Evolutionary conservation across 257 asterid genomes (phyloP).

Genomic region (Salvia miltiorrhiza): DNA sequence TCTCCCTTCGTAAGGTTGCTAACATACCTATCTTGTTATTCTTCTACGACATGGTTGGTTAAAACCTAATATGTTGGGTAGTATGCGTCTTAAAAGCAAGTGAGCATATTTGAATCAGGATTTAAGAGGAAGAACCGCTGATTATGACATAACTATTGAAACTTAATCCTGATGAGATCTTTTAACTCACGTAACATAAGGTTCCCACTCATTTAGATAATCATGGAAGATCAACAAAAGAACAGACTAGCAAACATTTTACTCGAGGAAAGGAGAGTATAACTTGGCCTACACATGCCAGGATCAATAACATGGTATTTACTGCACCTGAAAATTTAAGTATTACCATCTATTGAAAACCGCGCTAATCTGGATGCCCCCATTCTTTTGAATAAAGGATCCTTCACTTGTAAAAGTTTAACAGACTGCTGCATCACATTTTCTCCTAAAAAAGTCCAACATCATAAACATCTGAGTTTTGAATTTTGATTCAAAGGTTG

Average conservation of each 20-base stretch:
- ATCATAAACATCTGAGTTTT: slow-evolving; percentile 13
- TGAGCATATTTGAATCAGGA: slow-evolving; percentile 5
- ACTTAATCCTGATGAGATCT: background rate
- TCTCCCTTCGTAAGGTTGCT: background rate
- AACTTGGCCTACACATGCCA: background rate
- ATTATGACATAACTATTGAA: background rate
- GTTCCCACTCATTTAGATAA: slow-evolving; percentile 3
- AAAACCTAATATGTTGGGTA: slow-evolving; percentile 7
- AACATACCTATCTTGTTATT: background rate
- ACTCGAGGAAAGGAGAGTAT: background rate
- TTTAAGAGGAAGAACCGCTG: background rate
- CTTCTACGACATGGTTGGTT: background rate
- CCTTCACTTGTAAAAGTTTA: slow-evolving; percentile 81
- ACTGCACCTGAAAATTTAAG: slow-evolving; percentile 1
- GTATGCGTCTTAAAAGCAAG: background rate
- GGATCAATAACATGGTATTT: background rate
- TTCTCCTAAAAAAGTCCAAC: slow-evolving; percentile 56
- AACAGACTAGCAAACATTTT: background rate
- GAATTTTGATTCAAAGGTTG: slow-evolving; percentile 1
- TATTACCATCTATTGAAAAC: slow-evolving; percentile 84
- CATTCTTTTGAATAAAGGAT: slow-evolving; percentile 93
- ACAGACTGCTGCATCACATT: slow-evolving; percentile 88
- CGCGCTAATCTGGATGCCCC: slow-evolving; percentile 98
- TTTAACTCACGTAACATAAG: background rate
- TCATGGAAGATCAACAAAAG: background rate